These are phyloP conservation scores for Daldinia decipiens DNA, from an alignment of 495 filamentous ascomycete species.

Conservation along the genomic window DNA sequence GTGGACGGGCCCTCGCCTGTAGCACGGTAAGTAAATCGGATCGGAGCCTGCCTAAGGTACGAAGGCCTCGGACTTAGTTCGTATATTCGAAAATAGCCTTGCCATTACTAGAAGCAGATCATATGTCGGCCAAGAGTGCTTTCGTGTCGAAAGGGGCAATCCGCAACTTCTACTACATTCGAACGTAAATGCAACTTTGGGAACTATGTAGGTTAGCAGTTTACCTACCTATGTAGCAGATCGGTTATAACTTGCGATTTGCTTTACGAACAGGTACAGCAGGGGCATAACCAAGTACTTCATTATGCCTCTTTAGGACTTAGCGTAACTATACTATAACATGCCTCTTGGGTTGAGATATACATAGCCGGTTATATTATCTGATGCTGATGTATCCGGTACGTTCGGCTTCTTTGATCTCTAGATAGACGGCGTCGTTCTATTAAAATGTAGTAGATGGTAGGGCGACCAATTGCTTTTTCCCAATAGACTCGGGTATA, in stretches of 20 bases:
- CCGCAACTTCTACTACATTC: background rate
- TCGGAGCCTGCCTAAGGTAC: constrained; percentile 19
- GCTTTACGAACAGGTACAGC: background rate
- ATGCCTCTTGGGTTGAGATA: too few species aligned
- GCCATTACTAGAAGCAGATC: background rate
- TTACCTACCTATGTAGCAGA: background rate
- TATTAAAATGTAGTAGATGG: background rate
- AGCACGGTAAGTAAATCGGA: constrained; percentile 10
- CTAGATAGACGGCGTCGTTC: background rate
- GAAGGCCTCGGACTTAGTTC: constrained; percentile 28
- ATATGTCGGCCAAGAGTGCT: background rate
- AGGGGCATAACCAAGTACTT: background rate
- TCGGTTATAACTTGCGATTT: background rate
- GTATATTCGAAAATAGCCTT: constrained; percentile 21
- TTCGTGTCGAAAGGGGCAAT: background rate
- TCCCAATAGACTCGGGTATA: background rate
- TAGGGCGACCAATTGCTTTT: constrained; percentile 1
- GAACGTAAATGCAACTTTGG: constrained; percentile 1
- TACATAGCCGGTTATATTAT: background rate
- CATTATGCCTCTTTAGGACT: background rate
- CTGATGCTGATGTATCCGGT: background rate
- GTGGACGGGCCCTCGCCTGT: background rate
- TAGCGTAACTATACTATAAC: background rate
- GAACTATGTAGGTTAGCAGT: too few species aligned
- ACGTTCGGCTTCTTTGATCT: background rate